A percentile compares a stretch with the other conserved stretches of the same genome.
phyloP scores from a whole-genome alignment of 148 eudicot genomes.

The Cornus kousa region DNA sequence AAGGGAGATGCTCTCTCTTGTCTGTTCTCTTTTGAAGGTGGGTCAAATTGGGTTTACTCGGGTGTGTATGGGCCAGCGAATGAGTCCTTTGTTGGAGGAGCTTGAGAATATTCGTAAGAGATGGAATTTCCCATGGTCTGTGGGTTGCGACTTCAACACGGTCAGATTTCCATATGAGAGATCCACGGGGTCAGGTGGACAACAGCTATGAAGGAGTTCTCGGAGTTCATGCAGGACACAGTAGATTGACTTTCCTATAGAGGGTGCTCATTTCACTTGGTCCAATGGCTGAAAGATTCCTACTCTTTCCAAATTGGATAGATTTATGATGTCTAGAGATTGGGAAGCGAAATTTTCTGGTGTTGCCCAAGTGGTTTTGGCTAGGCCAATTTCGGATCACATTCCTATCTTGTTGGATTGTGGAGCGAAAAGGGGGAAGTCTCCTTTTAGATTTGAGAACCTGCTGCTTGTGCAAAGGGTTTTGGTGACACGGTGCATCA shows the following conservation, averaged over 20 bases:
- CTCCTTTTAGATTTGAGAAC: not conserved
- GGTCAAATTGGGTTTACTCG: too few species aligned
- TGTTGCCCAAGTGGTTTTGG: not conserved
- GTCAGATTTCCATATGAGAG: too few species aligned
- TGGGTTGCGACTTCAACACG: too few species aligned
- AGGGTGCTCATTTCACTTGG: not conserved
- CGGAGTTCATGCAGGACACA: too few species aligned
- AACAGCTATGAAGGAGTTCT: too few species aligned
- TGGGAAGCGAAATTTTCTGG: not conserved
- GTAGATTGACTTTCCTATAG: not conserved
- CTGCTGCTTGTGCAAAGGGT: not conserved
- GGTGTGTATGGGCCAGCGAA: too few species aligned
- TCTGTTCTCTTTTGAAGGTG: too few species aligned
- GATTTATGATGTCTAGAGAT: not conserved
- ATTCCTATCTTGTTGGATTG: not conserved
- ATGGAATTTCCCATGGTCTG: too few species aligned
- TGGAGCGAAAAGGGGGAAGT: too few species aligned
- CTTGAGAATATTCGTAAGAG: too few species aligned
- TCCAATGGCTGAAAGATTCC: not conserved
- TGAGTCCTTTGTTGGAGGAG: not conserved
- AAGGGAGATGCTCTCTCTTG: too few species aligned
- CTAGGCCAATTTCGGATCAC: not conserved
- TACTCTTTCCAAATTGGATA: not conserved
- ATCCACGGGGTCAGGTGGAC: too few species aligned
- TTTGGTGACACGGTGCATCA: not conserved